Conservation (phyloP, 257 asterid genomes). For the Fraxinus pennsylvanica region DNA sequence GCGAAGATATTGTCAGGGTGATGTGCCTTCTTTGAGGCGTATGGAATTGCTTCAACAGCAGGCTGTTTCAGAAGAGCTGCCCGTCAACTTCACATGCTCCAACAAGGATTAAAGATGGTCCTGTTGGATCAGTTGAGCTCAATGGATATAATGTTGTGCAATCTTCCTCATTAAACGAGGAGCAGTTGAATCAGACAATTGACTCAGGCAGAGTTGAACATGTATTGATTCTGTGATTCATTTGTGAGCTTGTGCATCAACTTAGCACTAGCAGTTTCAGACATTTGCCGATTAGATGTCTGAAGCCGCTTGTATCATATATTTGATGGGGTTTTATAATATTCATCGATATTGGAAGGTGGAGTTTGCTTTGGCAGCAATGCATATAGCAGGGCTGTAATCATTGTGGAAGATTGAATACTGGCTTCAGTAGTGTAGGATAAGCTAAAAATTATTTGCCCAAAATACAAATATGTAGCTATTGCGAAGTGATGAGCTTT, state of each 20-base stretch:
- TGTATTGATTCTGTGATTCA: constrained; percentile 8
- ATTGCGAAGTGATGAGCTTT: constrained; percentile 35
- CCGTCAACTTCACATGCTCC: constrained; percentile 37
- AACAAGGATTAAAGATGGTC: constrained; percentile 22
- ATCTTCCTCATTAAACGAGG: constrained; percentile 35
- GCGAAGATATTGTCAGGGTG: constrained; percentile 76
- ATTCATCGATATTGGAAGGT: neutral
- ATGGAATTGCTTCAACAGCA: constrained; percentile 39
- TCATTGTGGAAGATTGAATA: constrained; percentile 27
- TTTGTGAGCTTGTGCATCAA: constrained; percentile 4
- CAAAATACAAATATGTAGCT: constrained; percentile 20
- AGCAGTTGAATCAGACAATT: constrained; percentile 27
- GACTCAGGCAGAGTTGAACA: constrained; percentile 19
- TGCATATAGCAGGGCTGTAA: constrained; percentile 22
- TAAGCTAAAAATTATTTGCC: constrained; percentile 30
- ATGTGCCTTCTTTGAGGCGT: constrained; percentile 74
- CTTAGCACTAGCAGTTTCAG: neutral
- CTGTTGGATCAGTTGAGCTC: constrained; percentile 37
- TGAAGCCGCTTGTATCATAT: constrained; percentile 47
- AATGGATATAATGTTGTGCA: constrained; percentile 48
- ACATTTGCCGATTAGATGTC: constrained; percentile 18
- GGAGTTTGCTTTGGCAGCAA: constrained; percentile 28
- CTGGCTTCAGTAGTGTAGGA: constrained; percentile 31
- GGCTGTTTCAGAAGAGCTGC: constrained; percentile 35
- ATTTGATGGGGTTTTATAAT: constrained; percentile 17